Conservation (phyloP, 306 rosid species). For the Begonia masoniana region DNA sequence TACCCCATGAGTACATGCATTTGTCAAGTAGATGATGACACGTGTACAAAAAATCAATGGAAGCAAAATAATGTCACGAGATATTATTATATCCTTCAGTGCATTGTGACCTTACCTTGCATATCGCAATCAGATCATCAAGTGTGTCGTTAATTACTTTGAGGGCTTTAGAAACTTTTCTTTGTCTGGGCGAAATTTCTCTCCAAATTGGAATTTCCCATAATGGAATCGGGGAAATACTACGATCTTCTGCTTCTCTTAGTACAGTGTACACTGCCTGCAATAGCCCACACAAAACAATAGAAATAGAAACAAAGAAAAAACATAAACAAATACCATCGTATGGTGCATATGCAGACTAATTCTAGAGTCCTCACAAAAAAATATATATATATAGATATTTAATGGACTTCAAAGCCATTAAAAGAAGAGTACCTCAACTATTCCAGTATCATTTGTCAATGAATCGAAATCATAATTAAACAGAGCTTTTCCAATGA, state of each 20-base stretch:
- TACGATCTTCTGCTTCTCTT: slow-evolving; percentile 97
- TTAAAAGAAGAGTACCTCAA: slow-evolving; percentile 50
- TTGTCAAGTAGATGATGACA: too few relatives aligned
- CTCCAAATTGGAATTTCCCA: slow-evolving; percentile 98
- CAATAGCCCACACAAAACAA: slow-evolving; percentile 22
- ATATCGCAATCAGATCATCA: slow-evolving; percentile 65
- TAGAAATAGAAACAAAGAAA: too few relatives aligned
- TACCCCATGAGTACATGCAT: too few relatives aligned
- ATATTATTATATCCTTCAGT: slow-evolving; percentile 1
- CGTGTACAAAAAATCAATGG: too few relatives aligned
- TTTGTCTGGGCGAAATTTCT: slow-evolving; percentile 89
- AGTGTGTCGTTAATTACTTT: slow-evolving; percentile 72
- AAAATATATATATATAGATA: too few relatives aligned
- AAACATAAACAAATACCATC: too few relatives aligned
- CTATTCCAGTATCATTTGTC: slow-evolving; percentile 82
- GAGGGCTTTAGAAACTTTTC: slow-evolving; percentile 65
- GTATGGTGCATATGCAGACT: too few relatives aligned
- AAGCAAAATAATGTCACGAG: too few relatives aligned
- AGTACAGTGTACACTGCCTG: slow-evolving; percentile 94
- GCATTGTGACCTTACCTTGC: slow-evolving; percentile 52
- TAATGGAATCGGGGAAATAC: slow-evolving; percentile 73
- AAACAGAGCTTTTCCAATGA: slow-evolving; percentile 94
- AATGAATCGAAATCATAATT: slow-evolving; percentile 91
- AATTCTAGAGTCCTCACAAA: too few relatives aligned
- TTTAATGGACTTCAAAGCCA: slow-evolving; percentile 1